Conservation (phyloP, 768 basidiomycete genomes). For the Tremella yokohamensis region DNA sequence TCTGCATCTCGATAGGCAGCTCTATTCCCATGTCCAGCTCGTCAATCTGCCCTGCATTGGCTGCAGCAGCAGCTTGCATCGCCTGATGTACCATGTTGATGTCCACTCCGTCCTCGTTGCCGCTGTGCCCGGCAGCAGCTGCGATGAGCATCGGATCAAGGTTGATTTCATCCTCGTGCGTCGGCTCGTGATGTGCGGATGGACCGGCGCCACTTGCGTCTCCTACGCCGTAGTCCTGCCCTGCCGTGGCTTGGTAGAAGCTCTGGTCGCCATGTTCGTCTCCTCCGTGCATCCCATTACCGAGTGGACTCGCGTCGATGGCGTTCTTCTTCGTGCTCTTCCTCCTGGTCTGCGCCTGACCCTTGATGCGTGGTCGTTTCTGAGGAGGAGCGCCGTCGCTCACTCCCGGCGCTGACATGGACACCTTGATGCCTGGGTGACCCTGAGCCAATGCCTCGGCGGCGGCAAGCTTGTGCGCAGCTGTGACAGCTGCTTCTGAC, state of each 20-base stretch:
- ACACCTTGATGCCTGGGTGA: constrained; percentile 40
- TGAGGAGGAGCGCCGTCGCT: constrained; percentile 23
- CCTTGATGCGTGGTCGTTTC: constrained; percentile 18
- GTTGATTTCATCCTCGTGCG: constrained; percentile 5
- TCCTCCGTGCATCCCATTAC: constrained; percentile 1
- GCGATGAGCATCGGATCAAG: constrained; percentile 13
- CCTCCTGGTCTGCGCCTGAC: constrained; percentile 15
- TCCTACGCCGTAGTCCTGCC: not conserved
- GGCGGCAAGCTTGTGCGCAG: constrained; percentile 41
- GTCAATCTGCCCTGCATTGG: constrained; percentile 32
- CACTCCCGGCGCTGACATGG: constrained; percentile 31
- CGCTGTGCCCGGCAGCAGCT: not conserved
- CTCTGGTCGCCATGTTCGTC: constrained; percentile 7
- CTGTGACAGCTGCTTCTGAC: constrained; percentile 31
- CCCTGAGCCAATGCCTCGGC: constrained; percentile 41
- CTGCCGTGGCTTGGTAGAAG: constrained; percentile 10
- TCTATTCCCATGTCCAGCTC: constrained; percentile 46
- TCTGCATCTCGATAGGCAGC: constrained; percentile 45
- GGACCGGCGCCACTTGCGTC: constrained; percentile 4
- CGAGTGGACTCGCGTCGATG: constrained; percentile 3
- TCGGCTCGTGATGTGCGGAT: not conserved
- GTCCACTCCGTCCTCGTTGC: constrained; percentile 16
- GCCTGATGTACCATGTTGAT: constrained; percentile 44
- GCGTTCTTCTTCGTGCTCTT: constrained; percentile 19
- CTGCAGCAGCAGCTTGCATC: constrained; percentile 35